These are phyloP conservation scores for Xylariaceae sp. DNA, from an alignment of 2,329 filamentous ascomycete species.

Conservation along the genomic window DNA sequence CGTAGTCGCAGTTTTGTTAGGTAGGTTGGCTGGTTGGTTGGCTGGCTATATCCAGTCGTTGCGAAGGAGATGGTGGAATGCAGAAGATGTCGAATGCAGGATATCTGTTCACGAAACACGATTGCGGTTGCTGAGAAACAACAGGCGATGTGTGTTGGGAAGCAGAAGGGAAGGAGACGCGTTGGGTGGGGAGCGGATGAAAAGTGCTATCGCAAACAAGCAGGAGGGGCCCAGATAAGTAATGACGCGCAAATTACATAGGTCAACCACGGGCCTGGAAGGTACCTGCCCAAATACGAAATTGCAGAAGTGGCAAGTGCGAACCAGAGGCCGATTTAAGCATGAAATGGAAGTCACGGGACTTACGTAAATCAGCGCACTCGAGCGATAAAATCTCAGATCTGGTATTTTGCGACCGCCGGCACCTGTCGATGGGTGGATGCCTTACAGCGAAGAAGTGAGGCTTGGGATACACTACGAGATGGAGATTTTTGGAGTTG, in stretches of 20 bases:
- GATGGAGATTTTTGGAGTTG: conserved; percentile 16
- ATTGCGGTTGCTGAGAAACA: not conserved
- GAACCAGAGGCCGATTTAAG: not conserved
- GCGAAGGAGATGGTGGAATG: not conserved
- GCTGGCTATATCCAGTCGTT: not conserved
- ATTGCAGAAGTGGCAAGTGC: not conserved
- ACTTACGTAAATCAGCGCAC: conserved; percentile 6
- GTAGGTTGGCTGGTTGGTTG: too few species aligned
- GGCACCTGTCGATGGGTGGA: not conserved
- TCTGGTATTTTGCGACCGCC: not conserved
- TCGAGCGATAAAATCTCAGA: not conserved
- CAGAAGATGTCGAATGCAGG: not conserved
- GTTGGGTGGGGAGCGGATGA: not conserved
- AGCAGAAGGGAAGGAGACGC: not conserved
- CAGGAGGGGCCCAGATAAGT: not conserved
- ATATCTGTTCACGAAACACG: not conserved
- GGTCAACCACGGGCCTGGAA: not conserved
- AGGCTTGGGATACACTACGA: conserved; percentile 3
- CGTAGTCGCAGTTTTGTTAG: not conserved
- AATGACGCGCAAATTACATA: not conserved
- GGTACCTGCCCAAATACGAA: not conserved
- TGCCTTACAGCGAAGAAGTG: not conserved
- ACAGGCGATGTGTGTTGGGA: not conserved
- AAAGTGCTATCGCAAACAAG: not conserved
- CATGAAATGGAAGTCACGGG: not conserved